A percentile compares a stretch with the other conserved stretches of the same genome.
These are phyloP conservation scores for Croton laevigatus DNA, from an alignment of 441 rosid genomes.

Conservation along the genomic window DNA sequence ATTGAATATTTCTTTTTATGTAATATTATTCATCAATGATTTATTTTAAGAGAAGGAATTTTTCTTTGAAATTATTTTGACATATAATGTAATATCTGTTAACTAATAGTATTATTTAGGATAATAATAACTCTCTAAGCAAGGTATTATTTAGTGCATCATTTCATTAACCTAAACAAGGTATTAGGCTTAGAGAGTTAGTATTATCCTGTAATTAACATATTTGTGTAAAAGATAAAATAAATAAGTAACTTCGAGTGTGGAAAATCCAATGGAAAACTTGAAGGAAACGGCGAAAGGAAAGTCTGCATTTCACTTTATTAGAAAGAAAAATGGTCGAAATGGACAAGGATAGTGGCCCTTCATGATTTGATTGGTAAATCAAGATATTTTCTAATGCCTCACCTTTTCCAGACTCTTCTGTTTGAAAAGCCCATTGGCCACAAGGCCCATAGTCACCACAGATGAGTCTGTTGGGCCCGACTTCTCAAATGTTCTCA, in stretches of 20 bases:
- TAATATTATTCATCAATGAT: too few species aligned
- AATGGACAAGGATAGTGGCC: background rate
- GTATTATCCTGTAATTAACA: background rate
- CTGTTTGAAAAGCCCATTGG: slow-evolving; percentile 3
- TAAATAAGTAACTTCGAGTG: too few species aligned
- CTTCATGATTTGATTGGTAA: slow-evolving; percentile 13
- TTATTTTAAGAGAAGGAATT: too few species aligned
- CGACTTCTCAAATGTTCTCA: background rate
- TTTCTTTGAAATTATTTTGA: too few species aligned
- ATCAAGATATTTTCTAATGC: background rate
- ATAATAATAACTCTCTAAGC: too few species aligned
- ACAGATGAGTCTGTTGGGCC: background rate
- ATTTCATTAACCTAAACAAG: too few species aligned
- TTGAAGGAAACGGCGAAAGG: slow-evolving; percentile 16
- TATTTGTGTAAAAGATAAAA: background rate
- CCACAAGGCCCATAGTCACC: background rate
- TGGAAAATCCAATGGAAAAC: background rate
- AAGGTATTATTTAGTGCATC: too few species aligned
- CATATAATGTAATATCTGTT: too few species aligned
- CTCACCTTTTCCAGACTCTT: background rate
- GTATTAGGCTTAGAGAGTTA: too few species aligned
- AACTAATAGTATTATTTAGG: too few species aligned
- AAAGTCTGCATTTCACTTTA: background rate
- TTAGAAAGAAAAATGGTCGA: too few species aligned
- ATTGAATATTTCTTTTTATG: too few species aligned